Evolutionary conservation across 176 grass and related monocot genomes (phyloP).

Genomic region (Phragmites australis): DNA sequence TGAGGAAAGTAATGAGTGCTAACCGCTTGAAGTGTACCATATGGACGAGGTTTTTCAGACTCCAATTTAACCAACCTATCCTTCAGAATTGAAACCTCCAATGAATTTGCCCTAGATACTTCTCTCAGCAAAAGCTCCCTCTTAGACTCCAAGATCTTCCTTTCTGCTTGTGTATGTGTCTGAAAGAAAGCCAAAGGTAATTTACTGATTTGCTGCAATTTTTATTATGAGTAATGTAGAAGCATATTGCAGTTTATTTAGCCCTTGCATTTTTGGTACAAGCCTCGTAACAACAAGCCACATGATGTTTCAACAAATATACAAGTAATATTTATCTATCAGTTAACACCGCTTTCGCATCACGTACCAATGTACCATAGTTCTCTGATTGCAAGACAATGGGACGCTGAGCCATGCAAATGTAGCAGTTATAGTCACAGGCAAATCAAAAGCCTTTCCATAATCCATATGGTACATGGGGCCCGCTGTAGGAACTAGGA

Average conservation of each 20-base stretch:
- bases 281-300: background rate
- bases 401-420: background rate
- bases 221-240: constrained; percentile 2
- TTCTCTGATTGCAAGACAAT: background rate
- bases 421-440: background rate
- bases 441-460: background rate
- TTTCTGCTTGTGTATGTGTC: constrained; percentile 98
- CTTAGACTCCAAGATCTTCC: constrained; percentile 86
- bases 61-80: constrained; percentile 67
- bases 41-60: constrained; percentile 65
- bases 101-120: constrained; percentile 48
- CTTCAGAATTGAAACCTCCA: constrained; percentile 53
- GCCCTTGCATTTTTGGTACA: background rate
- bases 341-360: background rate
- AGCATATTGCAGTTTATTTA: background rate
- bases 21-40: constrained; percentile 84
- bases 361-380: background rate
- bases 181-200: constrained; percentile 34
- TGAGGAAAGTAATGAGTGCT: constrained; percentile 41
- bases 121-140: constrained; percentile 72
- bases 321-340: background rate
- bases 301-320: constrained; percentile 19
- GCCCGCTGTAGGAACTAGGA: background rate
- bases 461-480: background rate
- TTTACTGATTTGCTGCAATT: background rate